Conservation (phyloP, 1,284 basidiomycete species). For the Marasmius fiardii region DNA sequence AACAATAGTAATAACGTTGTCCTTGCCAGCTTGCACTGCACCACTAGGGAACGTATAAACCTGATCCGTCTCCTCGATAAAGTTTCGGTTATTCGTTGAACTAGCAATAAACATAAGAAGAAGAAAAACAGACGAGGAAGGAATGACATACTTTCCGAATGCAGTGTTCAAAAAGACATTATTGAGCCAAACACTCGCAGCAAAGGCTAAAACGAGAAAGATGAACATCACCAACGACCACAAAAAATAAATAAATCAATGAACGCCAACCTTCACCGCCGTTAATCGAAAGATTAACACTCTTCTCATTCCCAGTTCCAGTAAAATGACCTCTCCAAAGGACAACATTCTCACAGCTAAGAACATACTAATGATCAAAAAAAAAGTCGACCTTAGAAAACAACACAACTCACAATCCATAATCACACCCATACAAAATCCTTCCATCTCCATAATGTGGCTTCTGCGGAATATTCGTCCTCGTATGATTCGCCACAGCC, state of each 20-base stretch:
- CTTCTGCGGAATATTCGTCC: background rate
- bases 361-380: background rate
- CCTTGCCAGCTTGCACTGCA: conserved; percentile 43
- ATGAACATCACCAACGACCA: background rate
- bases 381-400: background rate
- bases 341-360: conserved; percentile 39
- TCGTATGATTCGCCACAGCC: background rate
- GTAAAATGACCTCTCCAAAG: conserved; percentile 81
- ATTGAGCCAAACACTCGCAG: conserved; percentile 80
- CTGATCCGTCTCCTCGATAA: conserved; percentile 61
- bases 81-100: conserved; percentile 59
- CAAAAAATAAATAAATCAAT: background rate
- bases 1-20: conserved; percentile 75
- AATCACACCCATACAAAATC: conserved; percentile 2
- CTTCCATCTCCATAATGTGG: background rate
- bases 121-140: background rate
- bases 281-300: conserved; percentile 70
- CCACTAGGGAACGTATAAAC: conserved; percentile 58
- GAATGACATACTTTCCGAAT: conserved; percentile 57
- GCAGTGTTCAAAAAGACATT: conserved; percentile 67
- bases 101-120: conserved; percentile 26
- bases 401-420: background rate
- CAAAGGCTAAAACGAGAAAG: conserved; percentile 44
- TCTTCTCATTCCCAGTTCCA: conserved; percentile 53
- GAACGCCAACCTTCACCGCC: conserved; percentile 64